Evolutionary conservation across 179 eudicot species (phyloP).

Genomic region (Corrigiola litoralis): DNA sequence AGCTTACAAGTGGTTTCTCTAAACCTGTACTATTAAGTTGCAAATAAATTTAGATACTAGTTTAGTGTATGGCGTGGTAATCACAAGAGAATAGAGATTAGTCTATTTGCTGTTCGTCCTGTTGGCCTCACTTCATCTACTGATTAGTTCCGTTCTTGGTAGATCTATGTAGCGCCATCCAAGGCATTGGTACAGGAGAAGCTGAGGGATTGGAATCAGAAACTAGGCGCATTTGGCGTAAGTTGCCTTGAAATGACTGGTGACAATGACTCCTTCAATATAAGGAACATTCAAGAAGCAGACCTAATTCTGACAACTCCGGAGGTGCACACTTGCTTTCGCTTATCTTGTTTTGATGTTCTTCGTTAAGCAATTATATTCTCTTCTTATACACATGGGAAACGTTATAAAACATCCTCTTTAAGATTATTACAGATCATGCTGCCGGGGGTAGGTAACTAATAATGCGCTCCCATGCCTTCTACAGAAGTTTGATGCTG

Average conservation of each 20-base stretch:
- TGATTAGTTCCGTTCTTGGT: conserved; percentile 13
- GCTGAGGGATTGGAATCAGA: conserved; percentile 79
- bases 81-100: background rate
- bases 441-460: conserved; percentile 9
- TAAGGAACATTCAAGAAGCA: conserved; percentile 75
- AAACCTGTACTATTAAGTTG: background rate
- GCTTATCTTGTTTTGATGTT: background rate
- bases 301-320: conserved; percentile 94
- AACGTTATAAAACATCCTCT: background rate
- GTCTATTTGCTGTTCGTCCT: background rate
- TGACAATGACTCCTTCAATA: conserved; percentile 74
- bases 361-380: background rate
- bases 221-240: conserved; percentile 67
- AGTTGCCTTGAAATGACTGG: conserved; percentile 93
- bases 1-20: background rate
- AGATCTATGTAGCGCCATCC: conserved; percentile 94
- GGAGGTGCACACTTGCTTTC: conserved; percentile 49
- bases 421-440: background rate
- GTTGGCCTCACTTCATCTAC: background rate
- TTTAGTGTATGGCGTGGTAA: background rate
- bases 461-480: conserved; percentile 14
- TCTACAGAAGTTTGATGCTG: conserved; percentile 91
- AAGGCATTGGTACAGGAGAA: conserved; percentile 99
- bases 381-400: conserved; percentile 1
- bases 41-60: background rate